These are phyloP conservation scores for Aspergillus diversus DNA, from an alignment of 495 filamentous ascomycete genomes.

Conservation along the genomic window DNA sequence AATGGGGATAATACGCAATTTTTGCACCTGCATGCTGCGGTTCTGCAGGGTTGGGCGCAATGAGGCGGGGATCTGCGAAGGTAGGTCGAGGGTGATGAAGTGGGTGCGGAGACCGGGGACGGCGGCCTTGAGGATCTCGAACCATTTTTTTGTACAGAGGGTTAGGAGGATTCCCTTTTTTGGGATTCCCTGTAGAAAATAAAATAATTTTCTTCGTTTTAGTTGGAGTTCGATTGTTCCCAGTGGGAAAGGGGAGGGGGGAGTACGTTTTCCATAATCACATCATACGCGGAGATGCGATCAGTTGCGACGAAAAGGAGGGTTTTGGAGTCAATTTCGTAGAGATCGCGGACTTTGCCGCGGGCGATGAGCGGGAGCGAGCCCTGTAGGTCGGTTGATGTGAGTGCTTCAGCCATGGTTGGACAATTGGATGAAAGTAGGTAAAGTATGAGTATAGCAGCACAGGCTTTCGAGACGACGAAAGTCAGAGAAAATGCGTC, in stretches of 20 bases:
- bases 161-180: constrained; percentile 85
- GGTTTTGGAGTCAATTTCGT: constrained; percentile 70
- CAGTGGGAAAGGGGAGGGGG: neutral
- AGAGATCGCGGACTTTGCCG: constrained; percentile 86
- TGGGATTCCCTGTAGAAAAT: constrained; percentile 65
- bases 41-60: constrained; percentile 60
- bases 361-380: constrained; percentile 59
- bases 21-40: constrained; percentile 83
- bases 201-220: neutral
- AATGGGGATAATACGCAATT: constrained; percentile 78
- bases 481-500: neutral
- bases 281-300: constrained; percentile 93
- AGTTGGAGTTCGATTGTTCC: too few species aligned
- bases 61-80: constrained; percentile 52
- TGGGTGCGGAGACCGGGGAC: constrained; percentile 76
- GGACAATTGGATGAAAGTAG: neutral
- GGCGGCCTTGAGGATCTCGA: constrained; percentile 65
- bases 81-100: constrained; percentile 71
- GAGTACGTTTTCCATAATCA: constrained; percentile 80
- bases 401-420: constrained; percentile 52
- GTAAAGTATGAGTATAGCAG: neutral
- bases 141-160: constrained; percentile 84
- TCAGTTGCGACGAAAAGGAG: constrained; percentile 90
- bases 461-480: neutral
- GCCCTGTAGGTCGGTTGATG: constrained; percentile 56